Percentiles rank a stretch among this genome's conserved stretches.
Conservation (phyloP, 2,329 filamentous ascomycete genomes). For the Cryphonectria radicalis region DNA sequence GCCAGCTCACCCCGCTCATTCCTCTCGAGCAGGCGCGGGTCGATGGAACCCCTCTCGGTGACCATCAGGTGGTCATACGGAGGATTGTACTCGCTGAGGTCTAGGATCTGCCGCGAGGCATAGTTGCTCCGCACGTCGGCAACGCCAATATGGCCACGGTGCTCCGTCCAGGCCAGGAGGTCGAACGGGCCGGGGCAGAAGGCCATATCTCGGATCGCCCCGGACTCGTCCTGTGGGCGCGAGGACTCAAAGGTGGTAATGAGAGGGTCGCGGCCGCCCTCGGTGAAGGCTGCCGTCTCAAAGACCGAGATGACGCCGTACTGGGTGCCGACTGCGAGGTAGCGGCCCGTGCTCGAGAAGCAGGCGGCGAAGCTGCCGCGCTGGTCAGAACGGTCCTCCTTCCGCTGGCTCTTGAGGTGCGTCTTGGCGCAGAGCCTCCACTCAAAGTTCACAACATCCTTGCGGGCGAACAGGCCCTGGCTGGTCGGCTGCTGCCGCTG, state of each 20-base stretch:
- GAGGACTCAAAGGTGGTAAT: conserved; percentile 80
- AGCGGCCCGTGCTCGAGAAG: conserved; percentile 72
- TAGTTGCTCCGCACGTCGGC: conserved; percentile 73
- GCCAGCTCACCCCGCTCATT: conserved; percentile 47
- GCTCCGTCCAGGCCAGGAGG: conserved; percentile 91
- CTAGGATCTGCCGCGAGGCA: conserved; percentile 68
- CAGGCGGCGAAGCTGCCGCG: conserved; percentile 77
- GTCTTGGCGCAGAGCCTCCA: conserved; percentile 59
- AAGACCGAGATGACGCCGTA: conserved; percentile 80
- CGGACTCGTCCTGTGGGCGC: conserved; percentile 68
- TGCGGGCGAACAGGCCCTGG: conserved; percentile 31
- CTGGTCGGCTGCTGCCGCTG: conserved; percentile 42
- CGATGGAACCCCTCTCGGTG: conserved; percentile 59
- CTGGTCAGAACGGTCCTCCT: conserved; percentile 57
- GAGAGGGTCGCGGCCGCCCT: conserved; percentile 60
- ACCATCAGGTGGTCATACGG: conserved; percentile 59
- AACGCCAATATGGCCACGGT: conserved; percentile 75
- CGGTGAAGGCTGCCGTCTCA: conserved; percentile 56
- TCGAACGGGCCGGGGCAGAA: conserved; percentile 92
- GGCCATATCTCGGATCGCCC: conserved; percentile 86
- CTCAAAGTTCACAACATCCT: conserved; percentile 42
- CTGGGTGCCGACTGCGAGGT: conserved; percentile 78
- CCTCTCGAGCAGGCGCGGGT: conserved; percentile 55
- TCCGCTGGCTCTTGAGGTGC: conserved; percentile 61
- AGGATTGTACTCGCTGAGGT: conserved; percentile 62